Conservation (phyloP, 495 filamentous ascomycete species). For the Extremus antarcticus region DNA sequence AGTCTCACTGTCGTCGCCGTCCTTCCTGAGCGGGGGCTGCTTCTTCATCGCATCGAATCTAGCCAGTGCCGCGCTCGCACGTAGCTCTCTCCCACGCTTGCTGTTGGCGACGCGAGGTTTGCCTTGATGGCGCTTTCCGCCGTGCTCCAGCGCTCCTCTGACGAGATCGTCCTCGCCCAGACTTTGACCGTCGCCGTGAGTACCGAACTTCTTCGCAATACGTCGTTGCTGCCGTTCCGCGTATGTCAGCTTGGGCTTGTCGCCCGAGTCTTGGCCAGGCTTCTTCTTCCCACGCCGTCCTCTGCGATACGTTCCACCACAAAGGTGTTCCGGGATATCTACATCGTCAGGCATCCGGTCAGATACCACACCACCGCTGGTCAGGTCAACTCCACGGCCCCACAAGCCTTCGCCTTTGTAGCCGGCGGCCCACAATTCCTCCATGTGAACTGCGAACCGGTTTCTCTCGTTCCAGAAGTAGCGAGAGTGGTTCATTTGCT, state of each 20-base stretch:
- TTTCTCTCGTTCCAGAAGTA: conserved; percentile 67
- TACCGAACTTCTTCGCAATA: conserved; percentile 66
- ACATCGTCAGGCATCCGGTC: conserved; percentile 41
- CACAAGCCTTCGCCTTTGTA: conserved; percentile 73
- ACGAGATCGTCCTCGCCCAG: conserved; percentile 55
- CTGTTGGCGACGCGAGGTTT: conserved; percentile 65
- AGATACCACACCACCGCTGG: conserved; percentile 45
- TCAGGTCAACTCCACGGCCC: conserved; percentile 52
- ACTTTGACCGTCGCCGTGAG: conserved; percentile 42
- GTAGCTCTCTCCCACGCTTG: conserved; percentile 57
- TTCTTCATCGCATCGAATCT: conserved; percentile 53
- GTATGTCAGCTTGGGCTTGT: conserved; percentile 42
- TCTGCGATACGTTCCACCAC: conserved; percentile 57
- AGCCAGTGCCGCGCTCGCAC: conserved; percentile 65
- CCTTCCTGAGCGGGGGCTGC: conserved; percentile 26
- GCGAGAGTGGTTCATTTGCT: conserved; percentile 71
- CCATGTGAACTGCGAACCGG: conserved; percentile 52
- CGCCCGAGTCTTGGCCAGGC: conserved; percentile 23
- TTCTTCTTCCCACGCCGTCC: conserved; percentile 39
- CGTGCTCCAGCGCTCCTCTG: conserved; percentile 50
- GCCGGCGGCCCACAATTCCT: conserved; percentile 47
- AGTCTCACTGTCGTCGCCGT: conserved; percentile 20
- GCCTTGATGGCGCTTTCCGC: conserved; percentile 42
- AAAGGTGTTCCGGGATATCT: conserved; percentile 51
- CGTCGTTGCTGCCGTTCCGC: conserved; percentile 51